phyloP scores from a whole-genome alignment of 2,329 filamentous ascomycete species.

The Acrocalymma vagum region DNA sequence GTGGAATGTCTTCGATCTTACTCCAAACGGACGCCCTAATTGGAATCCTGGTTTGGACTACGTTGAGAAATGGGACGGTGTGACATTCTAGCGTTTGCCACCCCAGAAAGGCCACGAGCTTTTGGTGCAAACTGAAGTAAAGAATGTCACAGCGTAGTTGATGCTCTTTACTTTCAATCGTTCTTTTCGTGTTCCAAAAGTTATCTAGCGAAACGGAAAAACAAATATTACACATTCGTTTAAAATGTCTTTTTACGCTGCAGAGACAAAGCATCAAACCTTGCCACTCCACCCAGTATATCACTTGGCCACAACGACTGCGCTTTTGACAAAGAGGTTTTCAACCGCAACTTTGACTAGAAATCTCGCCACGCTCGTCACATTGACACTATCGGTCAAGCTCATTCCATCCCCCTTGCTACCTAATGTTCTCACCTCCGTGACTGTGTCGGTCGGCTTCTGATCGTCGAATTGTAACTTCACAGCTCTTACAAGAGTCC shows the following conservation, averaged over 20 bases:
- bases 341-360: constrained; percentile 7
- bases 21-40: constrained; percentile 11
- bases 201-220: no score
- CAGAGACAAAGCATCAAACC: no score
- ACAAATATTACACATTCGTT: no score
- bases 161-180: no score
- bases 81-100: constrained; percentile 5
- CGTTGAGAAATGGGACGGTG: constrained; percentile 10
- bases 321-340: constrained; percentile 4
- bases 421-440: constrained; percentile 6
- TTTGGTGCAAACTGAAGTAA: no score
- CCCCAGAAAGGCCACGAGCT: no score
- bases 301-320: constrained; percentile 14
- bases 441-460: constrained; percentile 8
- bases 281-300: no score
- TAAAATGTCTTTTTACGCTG: no score
- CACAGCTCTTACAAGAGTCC: constrained; percentile 18
- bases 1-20: constrained; percentile 17
- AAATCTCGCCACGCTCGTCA: constrained; percentile 7
- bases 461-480: constrained; percentile 14
- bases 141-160: no score
- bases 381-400: constrained; percentile 12
- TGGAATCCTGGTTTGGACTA: constrained; percentile 9
- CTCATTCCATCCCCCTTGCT: constrained; percentile 11
- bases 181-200: no score